Conservation (phyloP, 2,329 filamentous ascomycete genomes). For the Thermothelomyces thermophilus region DNA sequence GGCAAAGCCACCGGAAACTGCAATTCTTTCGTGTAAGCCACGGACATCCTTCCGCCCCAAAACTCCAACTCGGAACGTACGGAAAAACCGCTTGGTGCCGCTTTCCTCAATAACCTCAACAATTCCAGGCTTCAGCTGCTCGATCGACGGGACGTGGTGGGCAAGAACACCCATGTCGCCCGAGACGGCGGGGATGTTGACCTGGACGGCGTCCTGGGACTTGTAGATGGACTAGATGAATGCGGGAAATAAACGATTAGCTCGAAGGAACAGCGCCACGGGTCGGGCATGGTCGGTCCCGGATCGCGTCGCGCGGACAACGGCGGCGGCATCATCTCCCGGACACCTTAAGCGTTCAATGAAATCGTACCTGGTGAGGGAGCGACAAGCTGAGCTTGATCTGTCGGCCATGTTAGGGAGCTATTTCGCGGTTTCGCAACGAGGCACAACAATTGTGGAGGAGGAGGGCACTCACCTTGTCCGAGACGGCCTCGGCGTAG, state of each 20-base stretch:
- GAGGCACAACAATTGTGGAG: neutral
- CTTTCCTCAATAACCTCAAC: constrained; percentile 94
- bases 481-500: constrained; percentile 81
- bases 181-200: constrained; percentile 97
- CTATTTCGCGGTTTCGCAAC: constrained; percentile 1
- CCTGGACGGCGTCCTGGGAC: constrained; percentile 73
- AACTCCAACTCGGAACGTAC: constrained; percentile 50
- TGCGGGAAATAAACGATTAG: constrained; percentile 47
- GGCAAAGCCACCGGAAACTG: constrained; percentile 95
- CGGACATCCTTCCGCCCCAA: neutral
- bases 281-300: neutral
- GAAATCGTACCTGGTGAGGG: constrained; percentile 86
- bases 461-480: constrained; percentile 53
- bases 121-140: constrained; percentile 95
- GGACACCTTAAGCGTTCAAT: neutral
- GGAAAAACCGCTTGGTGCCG: constrained; percentile 95
- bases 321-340: constrained; percentile 5
- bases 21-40: constrained; percentile 15
- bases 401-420: constrained; percentile 32
- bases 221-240: constrained; percentile 60
- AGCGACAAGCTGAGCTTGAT: constrained; percentile 98
- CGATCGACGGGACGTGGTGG: constrained; percentile 97
- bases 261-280: constrained; percentile 9
- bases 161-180: constrained; percentile 99
- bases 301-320: constrained; percentile 22